Evolutionary conservation across 2,329 filamentous ascomycete genomes (phyloP).

Genomic region (Fusarium pininemorale): DNA sequence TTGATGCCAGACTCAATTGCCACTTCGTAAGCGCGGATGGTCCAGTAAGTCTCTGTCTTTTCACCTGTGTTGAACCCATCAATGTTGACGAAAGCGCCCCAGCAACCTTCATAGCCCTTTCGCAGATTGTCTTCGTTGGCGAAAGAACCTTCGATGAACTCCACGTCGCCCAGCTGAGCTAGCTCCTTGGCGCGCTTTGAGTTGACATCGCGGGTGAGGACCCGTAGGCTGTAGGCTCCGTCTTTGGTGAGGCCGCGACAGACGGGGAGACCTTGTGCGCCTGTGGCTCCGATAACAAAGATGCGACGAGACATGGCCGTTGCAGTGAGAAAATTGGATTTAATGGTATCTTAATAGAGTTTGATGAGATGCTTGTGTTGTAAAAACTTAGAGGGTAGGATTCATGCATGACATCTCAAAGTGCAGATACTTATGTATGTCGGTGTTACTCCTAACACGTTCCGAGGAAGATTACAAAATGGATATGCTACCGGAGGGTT

Average conservation of each 20-base stretch:
- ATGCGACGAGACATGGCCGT: background rate
- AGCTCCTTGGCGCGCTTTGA: background rate
- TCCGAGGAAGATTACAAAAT: background rate
- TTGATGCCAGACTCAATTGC: slow-evolving; percentile 37
- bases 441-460: rapidly evolving
- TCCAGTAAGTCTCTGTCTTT: slow-evolving; percentile 25
- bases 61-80: slow-evolving; percentile 20
- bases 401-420: background rate
- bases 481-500: rapidly evolving
- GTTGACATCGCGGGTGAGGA: slow-evolving; percentile 5
- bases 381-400: background rate
- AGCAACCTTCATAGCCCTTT: background rate
- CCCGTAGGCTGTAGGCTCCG: background rate
- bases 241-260: slow-evolving; percentile 3
- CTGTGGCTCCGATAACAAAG: slow-evolving; percentile 10
- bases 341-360: rapidly evolving
- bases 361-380: rapidly evolving
- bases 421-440: too few species aligned
- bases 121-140: slow-evolving; percentile 4
- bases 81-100: slow-evolving; percentile 18
- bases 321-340: rapidly evolving
- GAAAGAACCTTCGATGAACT: slow-evolving; percentile 5
- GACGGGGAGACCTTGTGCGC: slow-evolving; percentile 18
- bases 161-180: background rate
- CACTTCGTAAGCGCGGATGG: background rate